Evolutionary conservation across 1,284 basidiomycete genomes (phyloP), one percentile per base, ranked within the genome.

Genomic region (Trichosporon inkin): DNA sequence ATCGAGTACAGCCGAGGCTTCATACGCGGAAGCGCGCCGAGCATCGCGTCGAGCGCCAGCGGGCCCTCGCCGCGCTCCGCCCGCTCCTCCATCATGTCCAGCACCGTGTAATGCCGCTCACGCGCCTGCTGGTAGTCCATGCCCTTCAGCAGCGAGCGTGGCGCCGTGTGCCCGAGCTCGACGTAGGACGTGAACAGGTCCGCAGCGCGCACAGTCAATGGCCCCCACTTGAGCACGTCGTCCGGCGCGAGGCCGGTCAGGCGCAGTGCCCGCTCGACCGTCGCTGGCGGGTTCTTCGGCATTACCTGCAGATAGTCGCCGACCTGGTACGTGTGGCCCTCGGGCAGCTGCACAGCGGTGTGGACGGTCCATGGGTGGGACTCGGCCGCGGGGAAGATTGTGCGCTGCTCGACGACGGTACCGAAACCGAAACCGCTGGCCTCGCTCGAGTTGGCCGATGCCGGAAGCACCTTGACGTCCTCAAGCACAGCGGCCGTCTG

Each of bases 1-100:
- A 83, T 83, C 0, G 82, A 83, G 70, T 84, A 84, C 68, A 83
- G 80, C 7, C 79, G 64, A n/a, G 83, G 67, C 28, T 78, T 63
- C 64, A 84, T 75, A 47, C 78, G 73, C 2, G 76, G 65, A 63
- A 80, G 71, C 20, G 69, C 65, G 19, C 82, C 81, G 35, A 84
- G 73, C 49, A 83, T 74, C 61, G 81, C 69, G 67, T 81, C 81
- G 58, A 82, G 63, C 14, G 81, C 74, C 61, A 74, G 74, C 6
- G 69, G 69, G 10, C 79, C 69, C 10, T 69, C 61, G 28, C 28
- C 28, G 28, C 28, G 28, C 28, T 32, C 28, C 28, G 28, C 28
- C 69, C 19, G 22, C 17, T 80, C 71, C 7, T 67, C 53, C 17
- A 54, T 35, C 35, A 54, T 13, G 53, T 54, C 53, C 22, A 54